These are phyloP conservation scores for Hanseniaspora pseudoguilliermondii DNA, from an alignment of 805 yeast species.

Conservation along the genomic window DNA sequence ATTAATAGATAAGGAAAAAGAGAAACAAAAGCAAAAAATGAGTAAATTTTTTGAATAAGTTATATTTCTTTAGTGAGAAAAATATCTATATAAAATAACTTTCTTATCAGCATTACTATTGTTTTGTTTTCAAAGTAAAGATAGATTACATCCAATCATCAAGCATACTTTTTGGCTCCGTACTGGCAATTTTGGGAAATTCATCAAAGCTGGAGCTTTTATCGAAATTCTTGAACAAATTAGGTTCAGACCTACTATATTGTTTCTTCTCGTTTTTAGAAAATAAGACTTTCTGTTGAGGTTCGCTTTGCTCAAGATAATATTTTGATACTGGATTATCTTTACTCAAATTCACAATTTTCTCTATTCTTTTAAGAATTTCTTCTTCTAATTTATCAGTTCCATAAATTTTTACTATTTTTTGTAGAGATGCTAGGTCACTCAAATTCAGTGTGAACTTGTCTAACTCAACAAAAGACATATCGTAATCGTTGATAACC, in stretches of 20 bases:
- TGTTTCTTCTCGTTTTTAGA: background rate
- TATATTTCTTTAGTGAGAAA: background rate
- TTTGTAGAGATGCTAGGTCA: background rate
- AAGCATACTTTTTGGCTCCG: constrained; percentile 22
- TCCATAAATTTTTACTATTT: background rate
- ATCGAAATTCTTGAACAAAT: background rate
- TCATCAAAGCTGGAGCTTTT: background rate
- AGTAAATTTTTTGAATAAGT: constrained; percentile 45
- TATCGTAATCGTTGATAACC: background rate
- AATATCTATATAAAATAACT: background rate
- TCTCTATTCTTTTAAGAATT: background rate
- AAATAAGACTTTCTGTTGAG: background rate
- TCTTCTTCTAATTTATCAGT: background rate
- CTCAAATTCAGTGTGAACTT: background rate
- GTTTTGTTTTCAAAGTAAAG: background rate
- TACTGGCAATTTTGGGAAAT: background rate
- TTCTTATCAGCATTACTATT: too few species aligned
- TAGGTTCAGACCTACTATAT: background rate
- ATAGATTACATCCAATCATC: constrained; percentile 25
- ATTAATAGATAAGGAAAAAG: constrained; percentile 33
- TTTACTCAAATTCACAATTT: background rate
- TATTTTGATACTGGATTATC: background rate
- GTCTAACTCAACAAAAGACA: background rate
- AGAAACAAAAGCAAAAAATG: constrained; percentile 40
- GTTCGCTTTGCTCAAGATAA: background rate